A percentile compares a stretch with the other conserved stretches of the same genome.
Conservation (phyloP, 768 basidiomycete genomes). For the Boletus vinaceobasis region DNA sequence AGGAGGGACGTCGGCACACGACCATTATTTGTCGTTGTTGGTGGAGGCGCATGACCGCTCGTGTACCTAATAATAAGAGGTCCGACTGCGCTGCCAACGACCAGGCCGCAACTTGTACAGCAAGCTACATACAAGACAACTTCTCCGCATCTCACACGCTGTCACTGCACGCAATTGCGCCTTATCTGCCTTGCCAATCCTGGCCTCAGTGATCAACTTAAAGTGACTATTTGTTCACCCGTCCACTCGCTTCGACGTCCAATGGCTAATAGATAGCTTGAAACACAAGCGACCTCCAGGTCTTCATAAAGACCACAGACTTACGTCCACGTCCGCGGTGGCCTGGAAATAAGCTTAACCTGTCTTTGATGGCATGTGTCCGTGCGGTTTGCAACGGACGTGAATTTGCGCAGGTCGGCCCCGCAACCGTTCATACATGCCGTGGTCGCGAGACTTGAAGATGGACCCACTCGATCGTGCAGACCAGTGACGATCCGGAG, state of each 20-base stretch:
- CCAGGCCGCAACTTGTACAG: not conserved
- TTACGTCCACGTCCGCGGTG: conserved; percentile 19
- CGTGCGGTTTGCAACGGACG: not conserved
- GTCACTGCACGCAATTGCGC: not conserved
- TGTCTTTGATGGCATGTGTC: not conserved
- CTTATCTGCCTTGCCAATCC: not conserved
- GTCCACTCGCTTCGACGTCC: not conserved
- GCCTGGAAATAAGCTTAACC: conserved; percentile 10
- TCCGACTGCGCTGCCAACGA: not conserved
- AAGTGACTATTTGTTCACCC: conserved; percentile 4
- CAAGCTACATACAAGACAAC: not conserved
- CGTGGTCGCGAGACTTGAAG: conserved; percentile 1
- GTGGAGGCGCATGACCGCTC: too few relatives aligned
- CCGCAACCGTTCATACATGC: conserved; percentile 15
- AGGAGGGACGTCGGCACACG: conserved; percentile 16
- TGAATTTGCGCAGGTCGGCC: conserved; percentile 13
- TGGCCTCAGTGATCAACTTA: not conserved
- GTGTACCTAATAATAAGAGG: not conserved
- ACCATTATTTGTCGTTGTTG: conserved; percentile 9
- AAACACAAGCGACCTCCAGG: conserved; percentile 1
- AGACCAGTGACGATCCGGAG: conserved; percentile 12
- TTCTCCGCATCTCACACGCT: not conserved
- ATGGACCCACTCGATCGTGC: conserved; percentile 6
- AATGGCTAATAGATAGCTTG: conserved; percentile 13
- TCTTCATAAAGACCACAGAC: conserved; percentile 7